Conservation (phyloP, 2,329 filamentous ascomycete genomes). For the Trichoderma simmonsii region DNA sequence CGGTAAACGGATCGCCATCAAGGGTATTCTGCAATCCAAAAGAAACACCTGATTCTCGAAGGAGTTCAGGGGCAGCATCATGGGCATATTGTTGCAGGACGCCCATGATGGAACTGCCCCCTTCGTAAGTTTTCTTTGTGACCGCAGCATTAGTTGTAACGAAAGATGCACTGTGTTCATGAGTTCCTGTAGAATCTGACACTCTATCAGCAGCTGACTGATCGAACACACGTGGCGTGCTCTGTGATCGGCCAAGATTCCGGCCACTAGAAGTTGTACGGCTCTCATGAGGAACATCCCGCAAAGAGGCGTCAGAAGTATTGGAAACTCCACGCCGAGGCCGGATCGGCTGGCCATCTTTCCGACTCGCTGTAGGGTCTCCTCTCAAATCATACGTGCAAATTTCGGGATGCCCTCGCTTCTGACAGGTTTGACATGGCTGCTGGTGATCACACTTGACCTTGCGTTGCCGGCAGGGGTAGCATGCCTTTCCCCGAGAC, state of each 20-base stretch:
- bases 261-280: too few relatives aligned
- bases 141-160: neutral
- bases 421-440: neutral
- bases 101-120: neutral
- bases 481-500: neutral
- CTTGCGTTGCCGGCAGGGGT: neutral
- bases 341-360: too few relatives aligned
- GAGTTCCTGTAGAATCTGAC: too few relatives aligned
- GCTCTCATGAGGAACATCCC: too few relatives aligned
- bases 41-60: neutral
- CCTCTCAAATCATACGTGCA: neutral
- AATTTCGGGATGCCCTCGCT: neutral
- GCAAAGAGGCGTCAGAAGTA: too few relatives aligned
- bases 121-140: neutral
- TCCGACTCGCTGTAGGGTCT: neutral
- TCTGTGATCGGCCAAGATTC: too few relatives aligned
- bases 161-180: too few relatives aligned
- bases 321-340: too few relatives aligned
- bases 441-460: neutral
- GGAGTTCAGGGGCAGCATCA: neutral
- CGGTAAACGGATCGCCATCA: too few relatives aligned
- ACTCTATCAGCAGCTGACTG: too few relatives aligned
- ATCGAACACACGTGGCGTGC: too few relatives aligned
- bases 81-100: neutral
- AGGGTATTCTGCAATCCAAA: neutral